These are phyloP conservation scores for Lathyrus tuberosus DNA, from an alignment of 306 rosid species.

Conservation along the genomic window DNA sequence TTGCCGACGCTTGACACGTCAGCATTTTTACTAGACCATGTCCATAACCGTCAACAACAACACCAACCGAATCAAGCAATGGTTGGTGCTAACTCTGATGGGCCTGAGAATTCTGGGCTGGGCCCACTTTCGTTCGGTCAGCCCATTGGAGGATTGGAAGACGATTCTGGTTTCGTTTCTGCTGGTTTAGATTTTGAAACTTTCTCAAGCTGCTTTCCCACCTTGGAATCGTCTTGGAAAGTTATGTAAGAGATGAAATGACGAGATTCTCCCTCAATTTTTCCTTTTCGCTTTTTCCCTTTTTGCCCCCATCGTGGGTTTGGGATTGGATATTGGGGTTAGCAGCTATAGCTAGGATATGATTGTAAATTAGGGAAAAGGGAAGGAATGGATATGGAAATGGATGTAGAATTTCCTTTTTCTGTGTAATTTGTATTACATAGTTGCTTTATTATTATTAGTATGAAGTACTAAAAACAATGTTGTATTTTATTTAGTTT, in stretches of 20 bases:
- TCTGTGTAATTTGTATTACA: slow-evolving; percentile 36
- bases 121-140: slow-evolving; percentile 38
- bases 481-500: slow-evolving; percentile 29
- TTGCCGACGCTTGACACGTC: slow-evolving; percentile 95
- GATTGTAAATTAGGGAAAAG: slow-evolving; percentile 47
- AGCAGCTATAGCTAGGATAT: slow-evolving; percentile 34
- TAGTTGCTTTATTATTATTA: slow-evolving; percentile 28
- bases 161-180: slow-evolving; percentile 34
- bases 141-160: slow-evolving; percentile 21
- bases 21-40: slow-evolving; percentile 63
- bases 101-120: slow-evolving; percentile 39
- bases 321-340: background rate
- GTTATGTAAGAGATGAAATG: slow-evolving; percentile 59
- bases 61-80: slow-evolving; percentile 43
- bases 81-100: slow-evolving; percentile 37
- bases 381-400: slow-evolving; percentile 31
- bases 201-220: slow-evolving; percentile 75
- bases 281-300: background rate
- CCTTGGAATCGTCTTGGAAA: slow-evolving; percentile 94
- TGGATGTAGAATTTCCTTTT: slow-evolving; percentile 24
- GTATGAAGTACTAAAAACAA: background rate
- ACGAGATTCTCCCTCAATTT: slow-evolving; percentile 1
- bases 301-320: slow-evolving; percentile 33
- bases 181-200: slow-evolving; percentile 68
- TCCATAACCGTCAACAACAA: slow-evolving; percentile 46